Conservation (phyloP, 805 yeast genomes). For the Nakazawaea ambrosiae region DNA sequence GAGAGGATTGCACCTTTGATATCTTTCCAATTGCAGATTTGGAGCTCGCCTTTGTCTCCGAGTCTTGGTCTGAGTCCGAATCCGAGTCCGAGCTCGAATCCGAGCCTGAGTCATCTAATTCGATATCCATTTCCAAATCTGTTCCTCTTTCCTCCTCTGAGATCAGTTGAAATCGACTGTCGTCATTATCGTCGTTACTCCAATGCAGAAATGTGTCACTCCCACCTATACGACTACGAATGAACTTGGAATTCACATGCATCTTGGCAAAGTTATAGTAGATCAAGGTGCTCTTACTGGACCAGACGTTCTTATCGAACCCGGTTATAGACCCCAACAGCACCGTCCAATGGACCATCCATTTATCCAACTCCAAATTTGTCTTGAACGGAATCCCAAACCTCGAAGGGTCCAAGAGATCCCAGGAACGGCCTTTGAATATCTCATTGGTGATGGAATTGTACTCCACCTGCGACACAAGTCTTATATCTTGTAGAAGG, state of each 20-base stretch:
- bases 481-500: constrained; percentile 40
- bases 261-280: constrained; percentile 71
- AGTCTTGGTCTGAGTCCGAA: constrained; percentile 6
- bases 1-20: background rate
- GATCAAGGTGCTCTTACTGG: constrained; percentile 60
- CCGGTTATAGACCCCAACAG: constrained; percentile 48
- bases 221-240: constrained; percentile 37
- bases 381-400: constrained; percentile 66
- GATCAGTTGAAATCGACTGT: no score
- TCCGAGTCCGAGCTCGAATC: constrained; percentile 15
- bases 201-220: constrained; percentile 16
- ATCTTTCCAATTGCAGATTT: no score
- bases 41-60: no score
- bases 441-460: constrained; percentile 57
- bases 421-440: constrained; percentile 56
- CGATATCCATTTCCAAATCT: background rate
- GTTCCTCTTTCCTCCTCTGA: constrained; percentile 19
- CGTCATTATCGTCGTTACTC: constrained; percentile 11
- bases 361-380: constrained; percentile 60
- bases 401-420: constrained; percentile 46
- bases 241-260: constrained; percentile 51
- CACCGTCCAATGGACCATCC: constrained; percentile 82
- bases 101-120: background rate
- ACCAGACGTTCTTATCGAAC: constrained; percentile 45
- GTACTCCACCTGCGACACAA: constrained; percentile 62